A percentile compares a stretch with the other conserved stretches of the same genome.
phyloP scores from a whole-genome alignment of 2,329 filamentous ascomycete species.

The Colletotrichum liriopes region DNA sequence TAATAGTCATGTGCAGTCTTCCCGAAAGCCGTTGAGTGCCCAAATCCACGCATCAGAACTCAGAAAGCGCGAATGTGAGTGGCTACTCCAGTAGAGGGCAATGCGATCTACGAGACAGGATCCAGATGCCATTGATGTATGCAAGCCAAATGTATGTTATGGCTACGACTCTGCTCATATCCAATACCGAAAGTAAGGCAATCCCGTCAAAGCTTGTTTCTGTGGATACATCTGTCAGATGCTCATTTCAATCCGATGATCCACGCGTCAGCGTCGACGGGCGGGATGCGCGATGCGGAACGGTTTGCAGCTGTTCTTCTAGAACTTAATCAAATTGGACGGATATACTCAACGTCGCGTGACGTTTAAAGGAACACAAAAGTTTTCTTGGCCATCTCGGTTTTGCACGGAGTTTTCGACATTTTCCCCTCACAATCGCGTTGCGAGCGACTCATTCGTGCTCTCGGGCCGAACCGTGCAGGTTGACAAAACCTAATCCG shows the following conservation, averaged over 20 bases:
- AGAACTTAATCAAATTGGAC: neutral
- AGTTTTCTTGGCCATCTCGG: neutral
- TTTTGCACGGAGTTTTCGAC: neutral
- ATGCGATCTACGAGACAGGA: neutral
- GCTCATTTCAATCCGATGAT: neutral
- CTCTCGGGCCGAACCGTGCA: conserved; percentile 41
- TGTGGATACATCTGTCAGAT: neutral
- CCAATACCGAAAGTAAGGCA: neutral
- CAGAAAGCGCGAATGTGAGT: neutral
- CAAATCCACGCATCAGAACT: no score
- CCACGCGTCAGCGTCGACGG: neutral
- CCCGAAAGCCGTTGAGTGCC: neutral
- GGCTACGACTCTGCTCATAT: neutral
- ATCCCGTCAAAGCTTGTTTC: neutral
- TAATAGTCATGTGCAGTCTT: neutral
- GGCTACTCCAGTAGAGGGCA: neutral
- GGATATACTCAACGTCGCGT: neutral
- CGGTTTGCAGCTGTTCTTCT: neutral
- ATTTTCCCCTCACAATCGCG: neutral
- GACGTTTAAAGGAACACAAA: neutral
- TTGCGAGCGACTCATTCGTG: conserved; percentile 18
- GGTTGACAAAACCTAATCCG: conserved; percentile 9
- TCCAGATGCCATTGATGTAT: neutral
- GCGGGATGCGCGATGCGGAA: neutral
- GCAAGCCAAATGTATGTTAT: neutral